A percentile compares a stretch with the other conserved stretches of the same genome.
Conservation (phyloP, 2,329 filamentous ascomycete species). For the Scytalidium lignicola region DNA sequence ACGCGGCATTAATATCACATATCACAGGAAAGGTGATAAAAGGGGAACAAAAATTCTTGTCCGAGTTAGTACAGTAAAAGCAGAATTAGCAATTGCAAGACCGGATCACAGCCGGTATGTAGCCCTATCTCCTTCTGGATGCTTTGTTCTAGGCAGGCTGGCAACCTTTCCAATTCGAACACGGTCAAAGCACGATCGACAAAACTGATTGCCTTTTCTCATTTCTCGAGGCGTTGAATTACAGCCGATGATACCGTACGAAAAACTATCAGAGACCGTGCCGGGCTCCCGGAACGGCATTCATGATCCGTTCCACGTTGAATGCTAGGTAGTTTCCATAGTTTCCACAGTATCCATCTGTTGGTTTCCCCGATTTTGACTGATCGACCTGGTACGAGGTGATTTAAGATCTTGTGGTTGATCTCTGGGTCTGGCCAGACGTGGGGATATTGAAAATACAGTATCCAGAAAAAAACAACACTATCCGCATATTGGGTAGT, state of each 20-base stretch:
- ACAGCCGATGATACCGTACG: neutral
- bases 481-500: too few species aligned
- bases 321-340: neutral
- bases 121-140: neutral
- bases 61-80: too few species aligned
- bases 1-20: too few species aligned
- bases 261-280: neutral
- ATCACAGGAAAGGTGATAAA: too few species aligned
- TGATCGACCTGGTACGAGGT: too few species aligned
- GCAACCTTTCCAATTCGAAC: neutral
- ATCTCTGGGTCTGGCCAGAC: too few species aligned
- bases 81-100: neutral
- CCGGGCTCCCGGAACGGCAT: neutral
- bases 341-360: too few species aligned
- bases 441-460: too few species aligned
- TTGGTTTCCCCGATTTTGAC: too few species aligned
- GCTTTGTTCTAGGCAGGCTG: neutral
- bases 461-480: too few species aligned
- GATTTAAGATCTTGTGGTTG: too few species aligned
- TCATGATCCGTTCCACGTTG: neutral
- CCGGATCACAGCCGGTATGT: neutral
- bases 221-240: neutral
- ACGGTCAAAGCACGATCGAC: neutral
- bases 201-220: neutral
- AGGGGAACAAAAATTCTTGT: too few species aligned